Evolutionary conservation across 1,284 basidiomycete genomes (phyloP).

Genomic region (Peniophora sp.): DNA sequence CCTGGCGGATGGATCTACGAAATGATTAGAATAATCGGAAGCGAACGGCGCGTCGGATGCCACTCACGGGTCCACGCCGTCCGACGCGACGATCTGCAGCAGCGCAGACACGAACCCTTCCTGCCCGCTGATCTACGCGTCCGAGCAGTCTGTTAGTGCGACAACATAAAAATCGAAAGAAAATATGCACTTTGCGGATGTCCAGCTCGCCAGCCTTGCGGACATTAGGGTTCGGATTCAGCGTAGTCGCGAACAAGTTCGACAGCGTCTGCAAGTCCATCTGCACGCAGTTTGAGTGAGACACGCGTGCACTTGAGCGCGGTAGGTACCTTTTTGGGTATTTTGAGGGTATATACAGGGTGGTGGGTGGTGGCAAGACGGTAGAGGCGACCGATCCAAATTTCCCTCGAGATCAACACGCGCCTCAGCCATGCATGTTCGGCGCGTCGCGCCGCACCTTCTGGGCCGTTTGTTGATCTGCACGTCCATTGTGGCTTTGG

Average conservation of each 20-base stretch:
- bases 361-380: too few species aligned
- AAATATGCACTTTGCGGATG: constrained; percentile 62
- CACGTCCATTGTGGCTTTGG: too few species aligned
- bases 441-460: too few species aligned
- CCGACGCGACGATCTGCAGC: constrained; percentile 73
- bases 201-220: constrained; percentile 77
- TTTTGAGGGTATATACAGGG: too few species aligned
- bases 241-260: constrained; percentile 71
- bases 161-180: constrained; percentile 1
- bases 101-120: constrained; percentile 75
- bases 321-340: too few species aligned
- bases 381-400: too few species aligned
- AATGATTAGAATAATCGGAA: constrained; percentile 5
- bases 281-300: neutral
- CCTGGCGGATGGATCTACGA: constrained; percentile 65
- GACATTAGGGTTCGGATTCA: constrained; percentile 77
- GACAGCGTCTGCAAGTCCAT: constrained; percentile 78
- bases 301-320: too few species aligned
- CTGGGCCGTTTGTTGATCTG: too few species aligned
- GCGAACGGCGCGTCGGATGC: constrained; percentile 8
- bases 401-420: too few species aligned
- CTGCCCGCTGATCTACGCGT: constrained; percentile 56
- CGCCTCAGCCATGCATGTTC: too few species aligned
- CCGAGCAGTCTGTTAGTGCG: neutral
- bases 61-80: constrained; percentile 70